Base-by-base conservation (phyloP, 106 monocot genomes). In the Dendrobium chrysotoxum region DNA sequence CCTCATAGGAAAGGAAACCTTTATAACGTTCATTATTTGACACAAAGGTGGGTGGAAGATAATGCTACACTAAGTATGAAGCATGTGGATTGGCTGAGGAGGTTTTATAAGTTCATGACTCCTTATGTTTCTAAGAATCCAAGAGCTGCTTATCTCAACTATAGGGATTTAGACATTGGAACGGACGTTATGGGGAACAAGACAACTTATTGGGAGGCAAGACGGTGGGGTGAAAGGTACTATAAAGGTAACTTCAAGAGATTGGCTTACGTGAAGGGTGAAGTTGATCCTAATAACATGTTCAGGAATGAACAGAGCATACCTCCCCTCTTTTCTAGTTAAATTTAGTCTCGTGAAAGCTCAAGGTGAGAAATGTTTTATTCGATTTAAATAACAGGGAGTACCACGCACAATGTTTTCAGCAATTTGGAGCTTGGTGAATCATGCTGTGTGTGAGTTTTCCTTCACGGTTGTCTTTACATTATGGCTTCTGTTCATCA, bases 1-100 rank as follows among this genome's bases (percentile, higher is more conserved):
- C 85, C 88, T 4, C 80, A 83, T 71, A 82, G 88, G 77, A 61
- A 80, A 39, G 85, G 88, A 35, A 65, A 80, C 40, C 68, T 88
- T 58, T 85, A 50, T 80, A 80, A 70, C 38, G 40, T 88, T 41
- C 82, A 78, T 2, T 85, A 83, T 41, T 71, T 77, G 5, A 76
- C 82, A 0, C 5, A 17, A 0, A 50, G 50, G 50, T 85, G 88
- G 88, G 0, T 9, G 2, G 75, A 81, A 23, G 9, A 76, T 0
- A 42, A 25, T 6, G 4, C 40, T 16, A 50, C 46, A 35, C 71
- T 5, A 25, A 25, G 20, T 18, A 58, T n/a, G 3, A 80, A 50
- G 50, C 42, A 80, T 35, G 5, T 80, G 71, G 50, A 38, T 1
- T 80, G 80, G 80, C 46, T 47, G 26, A 20, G 31, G 50, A 72